Conservation (phyloP, 2,329 filamentous ascomycete genomes). For the Penicillium sp. region DNA sequence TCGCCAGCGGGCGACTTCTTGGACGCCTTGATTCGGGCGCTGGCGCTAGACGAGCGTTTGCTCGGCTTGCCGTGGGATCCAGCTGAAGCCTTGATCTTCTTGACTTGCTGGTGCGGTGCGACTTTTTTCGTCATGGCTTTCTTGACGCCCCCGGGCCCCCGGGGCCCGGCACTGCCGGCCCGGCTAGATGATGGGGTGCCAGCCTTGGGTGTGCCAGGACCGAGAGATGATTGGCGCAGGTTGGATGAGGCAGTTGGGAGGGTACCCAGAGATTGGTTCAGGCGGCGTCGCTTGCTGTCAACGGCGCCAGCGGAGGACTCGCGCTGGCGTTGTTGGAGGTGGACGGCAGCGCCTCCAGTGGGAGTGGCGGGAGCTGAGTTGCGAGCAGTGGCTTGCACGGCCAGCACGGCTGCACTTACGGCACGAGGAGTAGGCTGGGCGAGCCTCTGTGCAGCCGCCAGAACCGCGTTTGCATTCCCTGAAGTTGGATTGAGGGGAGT, state of each 20-base stretch:
- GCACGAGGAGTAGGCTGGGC: constrained; percentile 37
- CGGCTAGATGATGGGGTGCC: constrained; percentile 53
- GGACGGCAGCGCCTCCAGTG: constrained; percentile 34
- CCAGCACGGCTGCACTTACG: constrained; percentile 40
- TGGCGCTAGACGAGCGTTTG: constrained; percentile 45
- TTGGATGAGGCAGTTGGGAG: constrained; percentile 55
- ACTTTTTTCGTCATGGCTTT: constrained; percentile 53
- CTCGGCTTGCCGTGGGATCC: constrained; percentile 39
- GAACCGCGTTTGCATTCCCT: constrained; percentile 53
- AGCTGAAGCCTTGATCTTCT: constrained; percentile 39
- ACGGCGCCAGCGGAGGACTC: constrained; percentile 55
- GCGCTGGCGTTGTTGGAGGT: constrained; percentile 50
- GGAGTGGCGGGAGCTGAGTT: constrained; percentile 48
- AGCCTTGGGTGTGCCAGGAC: constrained; percentile 62
- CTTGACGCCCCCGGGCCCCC: constrained; percentile 40
- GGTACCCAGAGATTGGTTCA: constrained; percentile 53
- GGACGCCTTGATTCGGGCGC: constrained; percentile 36
- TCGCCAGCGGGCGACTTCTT: constrained; percentile 45
- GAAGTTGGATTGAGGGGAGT: constrained; percentile 55
- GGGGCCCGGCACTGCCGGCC: constrained; percentile 60
- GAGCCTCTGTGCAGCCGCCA: constrained; percentile 52
- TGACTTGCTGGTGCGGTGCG: constrained; percentile 53
- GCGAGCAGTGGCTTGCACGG: constrained; percentile 37
- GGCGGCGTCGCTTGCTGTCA: constrained; percentile 59
- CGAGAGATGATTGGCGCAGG: constrained; percentile 60